Evolutionary conservation across 306 rosid genomes (phyloP).

Genomic region (Pachyrhizus erosus): DNA sequence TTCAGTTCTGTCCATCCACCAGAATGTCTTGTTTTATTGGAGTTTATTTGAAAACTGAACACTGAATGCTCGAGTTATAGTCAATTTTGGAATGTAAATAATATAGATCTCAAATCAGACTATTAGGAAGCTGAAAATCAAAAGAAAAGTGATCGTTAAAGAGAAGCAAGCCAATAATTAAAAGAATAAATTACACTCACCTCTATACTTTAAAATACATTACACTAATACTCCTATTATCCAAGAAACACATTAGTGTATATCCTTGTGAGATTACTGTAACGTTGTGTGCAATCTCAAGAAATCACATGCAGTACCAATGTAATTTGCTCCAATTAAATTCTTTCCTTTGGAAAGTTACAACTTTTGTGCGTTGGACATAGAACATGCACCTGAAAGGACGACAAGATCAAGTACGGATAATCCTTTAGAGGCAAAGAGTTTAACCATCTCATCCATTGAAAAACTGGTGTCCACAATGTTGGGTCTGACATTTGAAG

Average conservation of each 20-base stretch:
- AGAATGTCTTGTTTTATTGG: too few relatives aligned
- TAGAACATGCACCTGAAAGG: slow-evolving; percentile 66
- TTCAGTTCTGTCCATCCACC: too few relatives aligned
- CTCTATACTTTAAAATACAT: too few relatives aligned
- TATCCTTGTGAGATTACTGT: too few relatives aligned
- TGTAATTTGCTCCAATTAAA: background rate
- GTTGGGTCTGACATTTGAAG: slow-evolving; percentile 87
- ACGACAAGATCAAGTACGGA: slow-evolving; percentile 78
- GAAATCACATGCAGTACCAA: background rate
- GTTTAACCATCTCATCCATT: slow-evolving; percentile 71
- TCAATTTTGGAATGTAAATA: background rate
- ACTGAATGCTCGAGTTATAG: background rate
- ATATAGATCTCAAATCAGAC: slow-evolving; percentile 2
- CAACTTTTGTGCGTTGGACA: background rate
- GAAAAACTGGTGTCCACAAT: slow-evolving; percentile 87
- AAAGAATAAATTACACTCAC: background rate
- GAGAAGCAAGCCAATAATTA: background rate
- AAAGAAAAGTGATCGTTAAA: background rate
- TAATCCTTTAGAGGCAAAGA: slow-evolving; percentile 78
- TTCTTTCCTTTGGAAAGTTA: background rate
- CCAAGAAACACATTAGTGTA: too few relatives aligned
- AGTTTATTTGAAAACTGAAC: too few relatives aligned
- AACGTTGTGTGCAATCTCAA: background rate
- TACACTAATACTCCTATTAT: too few relatives aligned
- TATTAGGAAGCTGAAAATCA: background rate